phyloP scores from a whole-genome alignment of 148 eudicot genomes.

The Diospyros kaki region DNA sequence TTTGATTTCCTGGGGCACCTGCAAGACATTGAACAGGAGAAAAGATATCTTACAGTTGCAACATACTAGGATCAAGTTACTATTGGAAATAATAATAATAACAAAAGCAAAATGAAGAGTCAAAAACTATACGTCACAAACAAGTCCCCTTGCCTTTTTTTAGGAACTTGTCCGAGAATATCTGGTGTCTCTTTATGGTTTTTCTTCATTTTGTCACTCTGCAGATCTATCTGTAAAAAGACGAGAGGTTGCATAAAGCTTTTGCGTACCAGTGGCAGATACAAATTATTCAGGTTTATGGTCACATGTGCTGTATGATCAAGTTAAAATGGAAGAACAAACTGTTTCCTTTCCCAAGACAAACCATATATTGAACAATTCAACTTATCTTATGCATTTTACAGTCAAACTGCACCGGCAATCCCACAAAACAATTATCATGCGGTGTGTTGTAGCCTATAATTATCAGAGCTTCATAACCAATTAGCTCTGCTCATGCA shows the following conservation, averaged over 20 bases:
- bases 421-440: not conserved
- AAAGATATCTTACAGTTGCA: not conserved
- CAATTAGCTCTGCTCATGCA: too few species aligned
- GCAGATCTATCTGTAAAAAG: conserved; percentile 27
- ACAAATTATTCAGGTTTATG: not conserved
- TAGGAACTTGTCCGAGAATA: conserved; percentile 21
- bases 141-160: conserved; percentile 36
- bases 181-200: conserved; percentile 17
- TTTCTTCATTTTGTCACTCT: conserved; percentile 24
- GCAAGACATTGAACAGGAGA: conserved; percentile 10
- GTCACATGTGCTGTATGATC: not conserved
- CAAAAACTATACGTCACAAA: not conserved
- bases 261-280: not conserved
- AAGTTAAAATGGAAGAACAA: not conserved
- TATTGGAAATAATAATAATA: not conserved
- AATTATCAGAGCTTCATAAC: too few species aligned
- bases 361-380: not conserved
- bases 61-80: not conserved
- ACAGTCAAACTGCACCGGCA: not conserved
- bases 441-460: not conserved
- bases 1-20: conserved; percentile 36
- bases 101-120: not conserved
- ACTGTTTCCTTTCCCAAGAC: not conserved
- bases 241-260: not conserved
- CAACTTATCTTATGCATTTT: not conserved